Base-by-base conservation (phyloP, 2,329 filamentous ascomycete genomes). In the Colletotrichum trifolii region DNA sequence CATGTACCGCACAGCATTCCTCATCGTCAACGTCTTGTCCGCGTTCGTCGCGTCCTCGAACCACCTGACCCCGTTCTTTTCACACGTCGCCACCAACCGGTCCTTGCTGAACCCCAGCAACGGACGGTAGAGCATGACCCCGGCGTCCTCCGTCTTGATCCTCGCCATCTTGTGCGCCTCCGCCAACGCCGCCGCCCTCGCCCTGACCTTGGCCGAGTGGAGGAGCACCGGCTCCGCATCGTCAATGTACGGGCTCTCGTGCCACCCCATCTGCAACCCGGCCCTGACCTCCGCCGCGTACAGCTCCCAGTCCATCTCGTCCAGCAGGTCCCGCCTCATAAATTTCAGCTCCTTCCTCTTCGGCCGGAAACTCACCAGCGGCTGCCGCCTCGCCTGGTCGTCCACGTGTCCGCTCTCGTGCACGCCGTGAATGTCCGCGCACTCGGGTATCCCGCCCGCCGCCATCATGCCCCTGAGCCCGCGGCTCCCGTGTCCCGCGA, bases 1-100 rank as follows among this genome's bases (percentile, higher is more conserved):
- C 47, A 97, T 75, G 74, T 91, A 80, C 38, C 95, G 87, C 42
- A 97, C 82, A 0, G 95, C 89, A 72, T 99, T 99, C 42, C 96
- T 87, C 48, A 84, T 78, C 0, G 96, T 97, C 64, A 96, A 78
- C 0, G 89, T 93, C 8, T 82, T 84, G 71, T 97, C 91, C 13
- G 82, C 76, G 73, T 99, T 99, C 2, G 94, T 97, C 46, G 82
- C 79, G 74, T 99, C 96, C 74, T 96, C 92, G 68, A 93, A 92
- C 91, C 93, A 98, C 1, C 80, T 78, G 9, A 96, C 79, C 0
- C 82, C 77, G 68, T 89, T 85, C n/a, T 85, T 81, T 66, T 89
- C 76, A 72, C 95, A 97, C 0, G 92, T 94, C 2, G 88, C 87
- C 47, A 90, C 83, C n/a, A 97, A 82, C 40, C 89, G 82, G 54